Evolutionary conservation across 331 rosid species (phyloP).

Genomic region (Stylosanthes scabra): DNA sequence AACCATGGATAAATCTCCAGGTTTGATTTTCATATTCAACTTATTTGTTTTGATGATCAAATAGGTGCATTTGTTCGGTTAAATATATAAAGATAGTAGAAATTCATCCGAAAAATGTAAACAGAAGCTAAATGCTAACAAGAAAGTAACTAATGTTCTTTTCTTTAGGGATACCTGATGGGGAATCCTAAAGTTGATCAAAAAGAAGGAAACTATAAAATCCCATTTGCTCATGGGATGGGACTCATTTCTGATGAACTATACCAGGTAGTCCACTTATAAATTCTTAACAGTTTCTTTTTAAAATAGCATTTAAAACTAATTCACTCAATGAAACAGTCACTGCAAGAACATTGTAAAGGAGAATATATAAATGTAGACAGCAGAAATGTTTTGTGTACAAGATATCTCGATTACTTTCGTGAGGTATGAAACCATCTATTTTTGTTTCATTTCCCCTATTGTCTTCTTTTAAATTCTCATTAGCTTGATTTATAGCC

Average conservation of each 20-base stretch:
- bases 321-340: conserved; percentile 33
- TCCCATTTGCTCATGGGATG: conserved; percentile 65
- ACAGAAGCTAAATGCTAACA: not conserved
- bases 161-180: conserved; percentile 58
- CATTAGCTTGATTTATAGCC: not conserved
- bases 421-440: conserved; percentile 25
- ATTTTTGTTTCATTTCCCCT: not conserved
- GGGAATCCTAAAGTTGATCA: conserved; percentile 49
- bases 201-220: conserved; percentile 12
- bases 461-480: conserved; percentile 6
- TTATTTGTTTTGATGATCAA: not conserved
- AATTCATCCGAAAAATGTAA: not conserved
- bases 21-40: conserved; percentile 24
- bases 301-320: not conserved
- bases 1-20: conserved; percentile 60
- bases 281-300: no score
- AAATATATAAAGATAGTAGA: no score
- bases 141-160: not conserved
- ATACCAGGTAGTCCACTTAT: conserved; percentile 41
- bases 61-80: not conserved
- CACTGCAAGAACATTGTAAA: conserved; percentile 47
- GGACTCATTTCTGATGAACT: conserved; percentile 71
- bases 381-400: conserved; percentile 37
- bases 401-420: conserved; percentile 36
- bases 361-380: conserved; percentile 40